Base-by-base conservation (phyloP, 139 green algal genomes). In the Chlorella sp. region DNA sequence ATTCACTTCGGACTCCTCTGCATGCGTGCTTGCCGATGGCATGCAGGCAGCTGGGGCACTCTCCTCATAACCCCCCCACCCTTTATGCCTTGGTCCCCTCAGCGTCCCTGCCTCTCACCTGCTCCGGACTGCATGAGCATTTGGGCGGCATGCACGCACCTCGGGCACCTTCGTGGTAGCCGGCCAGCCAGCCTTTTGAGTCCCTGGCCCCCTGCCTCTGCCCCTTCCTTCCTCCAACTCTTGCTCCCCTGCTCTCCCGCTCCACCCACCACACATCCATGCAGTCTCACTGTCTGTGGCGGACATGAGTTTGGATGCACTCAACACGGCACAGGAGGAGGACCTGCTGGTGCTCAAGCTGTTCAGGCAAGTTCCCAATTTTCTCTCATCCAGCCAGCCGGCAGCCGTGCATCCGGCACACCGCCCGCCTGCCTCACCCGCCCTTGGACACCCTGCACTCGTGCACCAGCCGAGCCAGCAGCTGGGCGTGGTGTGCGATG, bases 271-370 rank as follows among this genome's bases (percentile, higher is more conserved):
- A 15, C 77, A 22, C 39, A 19, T 9, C 3, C 32, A 7, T 60
- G 48, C 83, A 88, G 40, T 42, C 40, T 85, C 81, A 5, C 34
- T 93, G 37, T 89, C 93, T 30, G 61, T 34, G 1, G 80, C 81
- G 16, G 93, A 91, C 83, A 85, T 88, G 60, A 89, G 85, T 64
- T 83, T 91, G 75, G 92, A 92, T 61, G 77, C 78, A n/a, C 40
- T 94, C 53, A 81, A 83, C 60, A 71, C 61, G 14, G 39, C 91
- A 9, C 89, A 93, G 85, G 92, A 94, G 76, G 66, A 93, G 73
- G 91, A 94, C 22, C 61, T 89, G 40, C 73, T 86, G 0, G 78
- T 91, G 16, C 83, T 94, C 57, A 92, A 90, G 69, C 89, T 96
- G 30, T 93, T 96, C 42, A 88, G 83, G 83, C 48, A 57, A 57